Base-by-base conservation (phyloP, 192 early-diverging fungal genomes). In the Umbelopsis sp. region DNA sequence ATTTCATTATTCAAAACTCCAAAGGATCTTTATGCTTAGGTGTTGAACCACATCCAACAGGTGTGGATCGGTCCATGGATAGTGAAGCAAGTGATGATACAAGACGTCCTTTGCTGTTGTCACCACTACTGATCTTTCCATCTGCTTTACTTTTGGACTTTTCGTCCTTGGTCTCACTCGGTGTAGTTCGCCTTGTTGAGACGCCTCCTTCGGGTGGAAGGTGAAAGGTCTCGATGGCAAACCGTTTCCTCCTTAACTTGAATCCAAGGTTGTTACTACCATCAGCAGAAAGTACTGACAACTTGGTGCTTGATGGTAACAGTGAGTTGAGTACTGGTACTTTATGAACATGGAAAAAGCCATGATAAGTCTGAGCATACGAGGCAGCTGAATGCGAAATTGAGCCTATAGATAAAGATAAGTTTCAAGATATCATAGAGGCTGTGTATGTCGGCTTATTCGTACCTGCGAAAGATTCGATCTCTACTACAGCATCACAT, bases 191-290 rank as follows among this genome's bases (percentile, higher is more conserved):
- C 48, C 91, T 77, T 55, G 91, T 86, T 18, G 82, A 84, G 0
- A 92, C 91, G 37, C 94, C 94, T 47, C 89, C 91, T 71, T 99
- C 97, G 8, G 95, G 95, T n/a, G 97, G 97, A 55, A 99, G 80
- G 74, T 93, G 90, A 74, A 97, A 95, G 0, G 94, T 91, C 70
- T 97, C 96, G 27, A 99, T 92, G 9, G 87, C 82, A 81, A 99
- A 99, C 70, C 92, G 83, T 76, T 97, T 98, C 66, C 97, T 80
- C 41, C 95, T 73, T 25, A 92, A 86, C 65, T 91, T 93, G 82
- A 99, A 99, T 23, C 89, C 96, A 37, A 98, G 74, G 71, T 92
- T 89, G 58, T 92, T 92, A 49, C 79, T 77, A 3, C 84, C 81
- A 5, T 81, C 82, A 3, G 82, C 88, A 13, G 83, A 84, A 13